phyloP scores from a whole-genome alignment of 1,284 basidiomycete genomes.

The Irpex rosettiformis region DNA sequence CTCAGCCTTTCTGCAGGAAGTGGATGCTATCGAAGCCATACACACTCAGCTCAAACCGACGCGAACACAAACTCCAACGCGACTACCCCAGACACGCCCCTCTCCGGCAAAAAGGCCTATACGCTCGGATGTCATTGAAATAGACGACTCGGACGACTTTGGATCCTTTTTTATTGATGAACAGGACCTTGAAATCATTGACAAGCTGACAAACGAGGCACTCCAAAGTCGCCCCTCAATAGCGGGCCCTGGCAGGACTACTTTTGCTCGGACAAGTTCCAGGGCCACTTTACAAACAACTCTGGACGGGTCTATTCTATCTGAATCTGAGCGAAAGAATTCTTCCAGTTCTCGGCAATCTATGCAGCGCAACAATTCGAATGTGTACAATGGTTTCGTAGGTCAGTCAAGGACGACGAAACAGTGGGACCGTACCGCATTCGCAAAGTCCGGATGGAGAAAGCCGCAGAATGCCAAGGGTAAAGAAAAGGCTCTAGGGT shows the following conservation, averaged over 20 bases:
- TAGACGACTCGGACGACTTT: constrained; percentile 46
- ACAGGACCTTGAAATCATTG: constrained; percentile 46
- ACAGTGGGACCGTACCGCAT: constrained; percentile 83
- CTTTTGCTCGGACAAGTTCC: constrained; percentile 18
- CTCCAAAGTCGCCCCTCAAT: constrained; percentile 17
- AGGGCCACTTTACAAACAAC: constrained; percentile 55
- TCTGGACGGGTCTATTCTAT: constrained; percentile 55
- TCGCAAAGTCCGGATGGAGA: constrained; percentile 72
- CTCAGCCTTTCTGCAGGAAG: constrained; percentile 44
- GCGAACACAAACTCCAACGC: constrained; percentile 6
- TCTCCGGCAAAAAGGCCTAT: constrained; percentile 16
- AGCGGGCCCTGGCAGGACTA: constrained; percentile 37
- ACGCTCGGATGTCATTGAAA: constrained; percentile 23
- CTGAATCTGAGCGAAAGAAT: constrained; percentile 28
- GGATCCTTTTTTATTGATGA: constrained; percentile 57
- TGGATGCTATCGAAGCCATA: constrained; percentile 67
- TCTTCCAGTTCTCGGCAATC: constrained; percentile 9
- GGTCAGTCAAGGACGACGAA: constrained; percentile 64
- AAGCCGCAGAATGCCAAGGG: constrained; percentile 51
- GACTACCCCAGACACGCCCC: background rate
- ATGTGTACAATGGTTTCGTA: constrained; percentile 41
- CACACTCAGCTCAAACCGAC: constrained; percentile 31
- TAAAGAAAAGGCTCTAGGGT: constrained; percentile 28
- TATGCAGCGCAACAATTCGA: constrained; percentile 40
- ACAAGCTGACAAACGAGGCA: constrained; percentile 44